Conservation (phyloP, 345 rosid species). For the Rubroshorea leprosula region DNA sequence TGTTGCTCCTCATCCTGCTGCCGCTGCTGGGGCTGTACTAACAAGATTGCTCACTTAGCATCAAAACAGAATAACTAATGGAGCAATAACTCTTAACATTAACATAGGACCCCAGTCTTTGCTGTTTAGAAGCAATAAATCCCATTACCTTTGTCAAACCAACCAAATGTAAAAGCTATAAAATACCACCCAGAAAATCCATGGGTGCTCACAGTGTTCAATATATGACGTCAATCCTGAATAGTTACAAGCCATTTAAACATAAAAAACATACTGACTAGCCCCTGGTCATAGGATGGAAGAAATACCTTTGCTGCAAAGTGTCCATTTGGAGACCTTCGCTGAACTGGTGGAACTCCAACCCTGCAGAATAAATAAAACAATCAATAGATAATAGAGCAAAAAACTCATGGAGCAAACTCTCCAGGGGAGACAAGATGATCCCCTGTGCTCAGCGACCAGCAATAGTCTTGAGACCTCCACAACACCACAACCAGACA, state of each 20-base stretch:
- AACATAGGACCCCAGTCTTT: too few species aligned
- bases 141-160: too few species aligned
- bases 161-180: too few species aligned
- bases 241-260: background rate
- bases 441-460: constrained; percentile 12
- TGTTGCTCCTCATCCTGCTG: constrained; percentile 27
- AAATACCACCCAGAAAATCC: too few species aligned
- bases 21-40: constrained; percentile 22
- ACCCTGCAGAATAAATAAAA: constrained; percentile 40
- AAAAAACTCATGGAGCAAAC: constrained; percentile 3
- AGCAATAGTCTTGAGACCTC: constrained; percentile 1
- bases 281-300: background rate
- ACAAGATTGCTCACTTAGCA: background rate
- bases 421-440: constrained; percentile 1
- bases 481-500: constrained; percentile 26
- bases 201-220: background rate
- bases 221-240: too few species aligned
- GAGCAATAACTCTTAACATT: background rate
- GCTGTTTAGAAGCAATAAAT: too few species aligned
- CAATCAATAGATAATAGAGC: constrained; percentile 13
- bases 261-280: background rate
- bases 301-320: constrained; percentile 53
- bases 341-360: constrained; percentile 34
- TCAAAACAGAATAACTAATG: background rate
- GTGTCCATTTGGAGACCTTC: constrained; percentile 32